A percentile compares a stretch with the other conserved stretches of the same genome.
Evolutionary conservation across 2,329 filamentous ascomycete genomes (phyloP).

Genomic region (Paraconiothyrium sp.): DNA sequence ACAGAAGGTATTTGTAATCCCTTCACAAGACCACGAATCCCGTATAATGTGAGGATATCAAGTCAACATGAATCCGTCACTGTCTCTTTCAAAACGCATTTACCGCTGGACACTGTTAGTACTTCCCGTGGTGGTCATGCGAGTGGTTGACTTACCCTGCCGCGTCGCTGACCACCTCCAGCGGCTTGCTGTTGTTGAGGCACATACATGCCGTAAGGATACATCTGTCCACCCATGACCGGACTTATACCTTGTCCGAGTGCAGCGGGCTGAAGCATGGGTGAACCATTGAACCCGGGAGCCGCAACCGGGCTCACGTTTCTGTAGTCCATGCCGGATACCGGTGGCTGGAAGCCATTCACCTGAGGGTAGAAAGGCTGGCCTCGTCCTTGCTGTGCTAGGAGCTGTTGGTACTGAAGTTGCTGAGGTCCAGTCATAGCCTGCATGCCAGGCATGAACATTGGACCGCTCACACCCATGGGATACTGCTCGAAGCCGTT

Average conservation of each 20-base stretch:
- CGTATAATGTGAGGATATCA: slow-evolving; percentile 11
- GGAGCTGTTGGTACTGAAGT: slow-evolving; percentile 67
- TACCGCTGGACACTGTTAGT: slow-evolving; percentile 38
- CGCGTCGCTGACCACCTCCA: slow-evolving; percentile 62
- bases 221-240: slow-evolving; percentile 48
- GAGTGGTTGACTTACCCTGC: slow-evolving; percentile 59
- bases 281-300: slow-evolving; percentile 51
- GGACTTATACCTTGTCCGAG: slow-evolving; percentile 52
- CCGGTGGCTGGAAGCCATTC: slow-evolving; percentile 51
- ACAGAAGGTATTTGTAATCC: slow-evolving; percentile 33
- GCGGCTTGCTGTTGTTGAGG: slow-evolving; percentile 54
- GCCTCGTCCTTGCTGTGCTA: slow-evolving; percentile 51
- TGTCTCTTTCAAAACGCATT: slow-evolving; percentile 10
- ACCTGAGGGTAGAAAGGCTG: slow-evolving; percentile 58
- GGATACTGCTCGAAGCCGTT: slow-evolving; percentile 58
- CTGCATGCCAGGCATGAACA: slow-evolving; percentile 52
- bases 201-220: slow-evolving; percentile 64
- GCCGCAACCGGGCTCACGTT: slow-evolving; percentile 53
- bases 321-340: slow-evolving; percentile 56
- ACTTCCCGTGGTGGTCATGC: slow-evolving; percentile 34
- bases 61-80: neutral
- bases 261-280: slow-evolving; percentile 59
- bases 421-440: slow-evolving; percentile 58
- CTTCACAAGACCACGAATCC: slow-evolving; percentile 25
- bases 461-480: slow-evolving; percentile 44